Evolutionary conservation across 768 basidiomycete species (phyloP).

Genomic region (Clitopilus passeckerianus): DNA sequence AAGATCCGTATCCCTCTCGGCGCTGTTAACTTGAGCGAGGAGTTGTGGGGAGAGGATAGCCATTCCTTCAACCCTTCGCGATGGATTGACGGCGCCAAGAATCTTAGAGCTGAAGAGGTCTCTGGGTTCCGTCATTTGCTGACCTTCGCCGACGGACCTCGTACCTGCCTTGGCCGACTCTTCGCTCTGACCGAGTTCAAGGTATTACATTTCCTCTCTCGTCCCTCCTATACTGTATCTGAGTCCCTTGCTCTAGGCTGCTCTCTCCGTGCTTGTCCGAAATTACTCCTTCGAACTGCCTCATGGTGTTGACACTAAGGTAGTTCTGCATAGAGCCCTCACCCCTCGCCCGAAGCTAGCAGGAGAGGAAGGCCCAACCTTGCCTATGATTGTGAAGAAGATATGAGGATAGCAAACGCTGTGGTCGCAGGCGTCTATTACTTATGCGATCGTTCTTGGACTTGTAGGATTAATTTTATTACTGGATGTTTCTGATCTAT

Average conservation of each 20-base stretch:
- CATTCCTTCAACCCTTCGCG: constrained; percentile 36
- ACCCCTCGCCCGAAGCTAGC: constrained; percentile 26
- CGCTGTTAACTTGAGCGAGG: constrained; percentile 28
- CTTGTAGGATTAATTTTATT: no score
- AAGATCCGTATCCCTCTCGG: constrained; percentile 28
- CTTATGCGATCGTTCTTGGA: no score
- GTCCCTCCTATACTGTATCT: no score
- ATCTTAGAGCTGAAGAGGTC: constrained; percentile 17
- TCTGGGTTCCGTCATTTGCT: constrained; percentile 31
- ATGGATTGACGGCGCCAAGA: constrained; percentile 25
- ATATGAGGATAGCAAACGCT: not conserved
- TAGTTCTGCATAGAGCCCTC: constrained; percentile 20
- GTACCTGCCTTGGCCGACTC: constrained; percentile 35
- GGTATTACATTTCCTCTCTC: constrained; percentile 15
- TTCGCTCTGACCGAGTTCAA: constrained; percentile 35
- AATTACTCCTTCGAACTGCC: constrained; percentile 31
- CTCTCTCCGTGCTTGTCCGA: constrained; percentile 32
- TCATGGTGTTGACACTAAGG: constrained; percentile 23
- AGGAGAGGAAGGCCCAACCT: constrained; percentile 16
- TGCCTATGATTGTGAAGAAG: constrained; percentile 15
- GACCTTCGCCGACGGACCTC: constrained; percentile 36
- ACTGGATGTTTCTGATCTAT: no score
- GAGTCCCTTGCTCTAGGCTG: constrained; percentile 18
- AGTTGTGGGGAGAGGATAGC: constrained; percentile 39
- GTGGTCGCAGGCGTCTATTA: no score